Evolutionary conservation across 148 eudicot species (phyloP).

Genomic region (Polygonum aviculare): DNA sequence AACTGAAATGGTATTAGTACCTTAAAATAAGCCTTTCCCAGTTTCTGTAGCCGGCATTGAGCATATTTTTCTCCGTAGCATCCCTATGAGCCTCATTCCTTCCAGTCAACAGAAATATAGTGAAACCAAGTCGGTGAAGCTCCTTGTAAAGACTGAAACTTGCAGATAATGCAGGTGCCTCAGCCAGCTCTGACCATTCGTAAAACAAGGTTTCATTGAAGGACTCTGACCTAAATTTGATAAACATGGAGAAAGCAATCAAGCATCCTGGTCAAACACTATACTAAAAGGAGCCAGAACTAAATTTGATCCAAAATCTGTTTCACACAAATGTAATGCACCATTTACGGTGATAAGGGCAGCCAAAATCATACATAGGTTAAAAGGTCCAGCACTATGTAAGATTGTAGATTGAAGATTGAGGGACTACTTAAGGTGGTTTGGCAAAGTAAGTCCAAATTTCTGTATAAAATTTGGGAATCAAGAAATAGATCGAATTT

Average conservation of each 20-base stretch:
- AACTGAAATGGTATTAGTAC: conserved; percentile 20
- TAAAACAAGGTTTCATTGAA: conserved; percentile 46
- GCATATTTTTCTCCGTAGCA: conserved; percentile 43
- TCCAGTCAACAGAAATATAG: conserved; percentile 70
- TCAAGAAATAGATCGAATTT: too few relatives aligned
- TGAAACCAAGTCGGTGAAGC: conserved; percentile 58
- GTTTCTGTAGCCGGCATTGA: conserved; percentile 47
- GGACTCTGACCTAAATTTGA: conserved; percentile 35
- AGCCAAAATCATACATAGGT: too few relatives aligned
- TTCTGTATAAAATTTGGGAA: too few relatives aligned
- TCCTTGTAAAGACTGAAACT: conserved; percentile 68
- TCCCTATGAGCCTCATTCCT: conserved; percentile 53
- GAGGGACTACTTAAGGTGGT: too few relatives aligned
- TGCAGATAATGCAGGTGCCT: conserved; percentile 62
- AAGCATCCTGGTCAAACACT: not conserved
- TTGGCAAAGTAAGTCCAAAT: too few relatives aligned
- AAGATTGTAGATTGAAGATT: too few relatives aligned
- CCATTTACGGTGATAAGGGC: too few relatives aligned
- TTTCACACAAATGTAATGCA: too few relatives aligned
- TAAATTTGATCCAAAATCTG: too few relatives aligned
- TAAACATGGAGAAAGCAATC: not conserved
- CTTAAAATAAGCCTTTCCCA: conserved; percentile 72
- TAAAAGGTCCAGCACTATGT: too few relatives aligned
- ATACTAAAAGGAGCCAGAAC: not conserved
- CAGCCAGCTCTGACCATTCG: conserved; percentile 48